Evolutionary conservation across 208 protist species (phyloP), one percentile per base, ranked within the genome.

Genomic region (Leishmania gerbilli): DNA sequence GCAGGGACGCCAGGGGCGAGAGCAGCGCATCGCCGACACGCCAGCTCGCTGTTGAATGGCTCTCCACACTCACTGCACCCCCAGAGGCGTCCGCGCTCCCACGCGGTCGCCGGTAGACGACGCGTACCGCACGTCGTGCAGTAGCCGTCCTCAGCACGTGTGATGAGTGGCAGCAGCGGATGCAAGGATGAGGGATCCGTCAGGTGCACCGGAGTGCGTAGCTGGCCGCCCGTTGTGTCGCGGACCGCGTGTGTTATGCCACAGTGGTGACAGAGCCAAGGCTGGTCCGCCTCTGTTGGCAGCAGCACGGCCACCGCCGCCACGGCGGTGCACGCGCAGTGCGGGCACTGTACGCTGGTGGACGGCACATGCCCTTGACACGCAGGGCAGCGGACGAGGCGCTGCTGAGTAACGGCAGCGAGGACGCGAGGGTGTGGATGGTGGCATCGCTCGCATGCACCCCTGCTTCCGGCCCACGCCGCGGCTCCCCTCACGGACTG

Each of bases 201-300:
- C 8, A 79, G n/a, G 17, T 76, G 71, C 1, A 40, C 65, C 13
- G 75, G 77, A 0, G 58, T 37, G 8, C 24, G 40, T 27, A 80
- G 67, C 67, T 31, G 37, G 1, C 74, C 65, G 2, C 17, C 55
- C 62, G 21, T 11, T 0, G 11, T 31, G 31, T 79, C 79, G 13
- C 86, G 81, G 8, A 90, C 67, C n/a, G 71, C 31, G 71, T 90
- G 85, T 2, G 21, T 8, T 11, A 71, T 34, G 21, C 87, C 84
- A 62, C 90, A 90, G 72, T n/a, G 60, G 56, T 90, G 84, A 65
- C 85, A 93, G 68, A 37, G 34, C 84, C 85, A 93, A 56, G 82
- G 86, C 51, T 76, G 74, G 71, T 89, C 88, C 7, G 88, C 88
- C 67, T 84, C 80, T 8, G 85, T 86, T 47, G 65, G 74, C 5